phyloP scores from a whole-genome alignment of 345 rosid species.

The Salix dunnii region DNA sequence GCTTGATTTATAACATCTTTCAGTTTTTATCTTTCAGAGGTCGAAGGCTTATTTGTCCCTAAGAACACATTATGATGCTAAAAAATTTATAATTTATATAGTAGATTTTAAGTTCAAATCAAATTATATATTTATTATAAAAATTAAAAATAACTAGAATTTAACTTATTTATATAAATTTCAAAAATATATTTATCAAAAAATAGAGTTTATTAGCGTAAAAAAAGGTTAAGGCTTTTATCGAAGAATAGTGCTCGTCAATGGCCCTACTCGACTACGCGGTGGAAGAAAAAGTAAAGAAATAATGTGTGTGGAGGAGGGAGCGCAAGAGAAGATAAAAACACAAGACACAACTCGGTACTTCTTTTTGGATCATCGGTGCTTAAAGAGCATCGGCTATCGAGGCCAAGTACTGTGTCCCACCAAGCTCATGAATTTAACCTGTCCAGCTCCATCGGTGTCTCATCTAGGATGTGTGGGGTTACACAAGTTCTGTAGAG shows the following conservation, averaged over 20 bases:
- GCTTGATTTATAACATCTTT: neutral
- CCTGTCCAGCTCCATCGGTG: neutral
- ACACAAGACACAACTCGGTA: constrained; percentile 12
- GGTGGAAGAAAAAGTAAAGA: constrained; percentile 13
- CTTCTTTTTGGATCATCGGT: constrained; percentile 25
- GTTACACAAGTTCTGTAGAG: neutral
- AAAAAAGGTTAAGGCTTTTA: constrained; percentile 1
- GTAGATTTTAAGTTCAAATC: too few species aligned
- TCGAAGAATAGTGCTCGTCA: neutral
- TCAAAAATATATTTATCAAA: too few species aligned
- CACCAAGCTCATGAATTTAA: neutral
- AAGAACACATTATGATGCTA: too few species aligned
- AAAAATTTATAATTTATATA: too few species aligned
- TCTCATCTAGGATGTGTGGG: constrained; percentile 1
- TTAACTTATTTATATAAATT: too few species aligned
- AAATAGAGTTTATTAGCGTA: too few species aligned
- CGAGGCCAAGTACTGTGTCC: constrained; percentile 8
- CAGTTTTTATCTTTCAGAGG: neutral
- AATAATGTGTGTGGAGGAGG: constrained; percentile 17
- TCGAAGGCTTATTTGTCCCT: too few species aligned
- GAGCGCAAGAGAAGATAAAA: constrained; percentile 20
- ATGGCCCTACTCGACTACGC: constrained; percentile 16
- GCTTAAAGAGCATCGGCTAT: constrained; percentile 2
- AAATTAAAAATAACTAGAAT: too few species aligned
- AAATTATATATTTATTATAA: too few species aligned